A percentile compares a stretch with the other conserved stretches of the same genome.
phyloP scores from a whole-genome alignment of 2,329 filamentous ascomycete species.

The Sarocladium strictum region DNA sequence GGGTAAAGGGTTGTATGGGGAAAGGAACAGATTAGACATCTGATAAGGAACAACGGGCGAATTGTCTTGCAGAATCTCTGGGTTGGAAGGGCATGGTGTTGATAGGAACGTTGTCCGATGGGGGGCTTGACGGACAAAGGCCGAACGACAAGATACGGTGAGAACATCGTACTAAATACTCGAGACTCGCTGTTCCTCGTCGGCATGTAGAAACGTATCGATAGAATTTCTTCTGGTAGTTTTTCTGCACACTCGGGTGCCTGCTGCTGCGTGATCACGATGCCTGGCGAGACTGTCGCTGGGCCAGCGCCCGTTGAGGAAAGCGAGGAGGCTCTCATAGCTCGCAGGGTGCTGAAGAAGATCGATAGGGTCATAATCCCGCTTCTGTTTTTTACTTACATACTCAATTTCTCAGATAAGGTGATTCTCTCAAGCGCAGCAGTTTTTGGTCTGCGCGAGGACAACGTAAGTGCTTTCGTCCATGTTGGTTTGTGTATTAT shows the following conservation, averaged over 20 bases:
- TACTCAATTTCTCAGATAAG: constrained; percentile 58
- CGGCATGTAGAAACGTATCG: too few relatives aligned
- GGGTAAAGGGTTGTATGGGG: background rate
- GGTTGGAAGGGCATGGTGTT: background rate
- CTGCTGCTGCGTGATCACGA: background rate
- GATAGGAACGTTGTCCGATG: background rate
- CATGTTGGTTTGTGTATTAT: too few relatives aligned
- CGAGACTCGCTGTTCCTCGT: background rate
- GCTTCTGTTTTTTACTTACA: constrained; percentile 51
- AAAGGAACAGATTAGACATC: background rate
- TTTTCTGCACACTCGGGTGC: too few relatives aligned
- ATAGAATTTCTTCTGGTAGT: too few relatives aligned
- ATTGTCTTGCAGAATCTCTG: background rate
- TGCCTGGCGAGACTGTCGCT: background rate
- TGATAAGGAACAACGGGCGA: background rate
- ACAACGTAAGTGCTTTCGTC: constrained; percentile 26
- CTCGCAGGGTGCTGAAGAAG: constrained; percentile 40
- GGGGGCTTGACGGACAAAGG: background rate
- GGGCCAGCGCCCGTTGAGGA: background rate
- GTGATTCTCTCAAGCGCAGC: constrained; percentile 48
- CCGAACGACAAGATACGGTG: background rate
- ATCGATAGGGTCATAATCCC: constrained; percentile 52
- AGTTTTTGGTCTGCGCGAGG: constrained; percentile 48
- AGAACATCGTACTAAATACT: background rate
- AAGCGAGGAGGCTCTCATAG: constrained; percentile 14